Evolutionary conservation across 768 basidiomycete species (phyloP).

Genomic region (Symmetrospora coprosmae): DNA sequence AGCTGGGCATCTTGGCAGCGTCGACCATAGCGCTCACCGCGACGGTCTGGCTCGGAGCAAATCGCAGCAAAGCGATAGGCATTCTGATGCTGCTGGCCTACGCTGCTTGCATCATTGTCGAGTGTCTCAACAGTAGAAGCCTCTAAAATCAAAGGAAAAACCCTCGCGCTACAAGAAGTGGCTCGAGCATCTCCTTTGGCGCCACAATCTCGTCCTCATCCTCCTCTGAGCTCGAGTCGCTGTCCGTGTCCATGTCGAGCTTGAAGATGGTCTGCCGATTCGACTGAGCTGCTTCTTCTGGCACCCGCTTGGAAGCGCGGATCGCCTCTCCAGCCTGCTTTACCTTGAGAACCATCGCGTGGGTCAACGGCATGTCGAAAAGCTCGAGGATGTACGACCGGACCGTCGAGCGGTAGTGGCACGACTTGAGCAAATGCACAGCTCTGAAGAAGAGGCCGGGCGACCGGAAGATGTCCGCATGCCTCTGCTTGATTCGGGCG

Average conservation of each 20-base stretch:
- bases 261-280: background rate
- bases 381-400: conserved; percentile 83
- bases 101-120: conserved; percentile 1
- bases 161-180: background rate
- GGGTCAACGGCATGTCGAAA: conserved; percentile 46
- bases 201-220: background rate
- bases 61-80: background rate
- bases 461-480: conserved; percentile 64
- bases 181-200: conserved; percentile 15
- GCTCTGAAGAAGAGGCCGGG: conserved; percentile 68
- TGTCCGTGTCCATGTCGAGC: conserved; percentile 1
- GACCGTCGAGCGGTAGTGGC: conserved; percentile 80
- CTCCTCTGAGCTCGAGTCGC: background rate
- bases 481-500: conserved; percentile 61
- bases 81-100: conserved; percentile 1
- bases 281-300: background rate
- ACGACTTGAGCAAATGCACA: conserved; percentile 70
- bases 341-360: background rate
- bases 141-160: too few species aligned
- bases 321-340: conserved; percentile 1
- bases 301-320: background rate
- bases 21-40: background rate
- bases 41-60: conserved; percentile 16
- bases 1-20: background rate
- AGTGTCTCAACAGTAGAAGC: too few species aligned